Conservation (phyloP, 2,329 filamentous ascomycete species). For the Biscogniauxia mediterranea region DNA sequence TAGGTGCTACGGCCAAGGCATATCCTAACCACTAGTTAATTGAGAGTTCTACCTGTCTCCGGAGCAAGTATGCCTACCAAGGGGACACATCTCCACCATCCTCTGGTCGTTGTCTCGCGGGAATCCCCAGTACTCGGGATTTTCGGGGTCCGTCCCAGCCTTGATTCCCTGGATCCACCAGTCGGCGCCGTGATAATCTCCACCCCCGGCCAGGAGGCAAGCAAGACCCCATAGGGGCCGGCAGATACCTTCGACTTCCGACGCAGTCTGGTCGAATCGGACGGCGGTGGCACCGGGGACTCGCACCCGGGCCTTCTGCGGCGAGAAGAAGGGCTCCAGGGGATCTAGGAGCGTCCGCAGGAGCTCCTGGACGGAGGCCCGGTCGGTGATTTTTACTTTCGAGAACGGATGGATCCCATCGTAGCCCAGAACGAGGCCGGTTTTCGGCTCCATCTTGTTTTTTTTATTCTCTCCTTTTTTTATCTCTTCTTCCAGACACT, state of each 20-base stretch:
- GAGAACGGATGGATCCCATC: constrained; percentile 55
- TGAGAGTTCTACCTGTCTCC: neutral
- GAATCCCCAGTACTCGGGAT: constrained; percentile 72
- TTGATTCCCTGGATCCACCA: constrained; percentile 70
- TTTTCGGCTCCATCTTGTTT: constrained; percentile 28
- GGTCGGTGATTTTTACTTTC: constrained; percentile 47
- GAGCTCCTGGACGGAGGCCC: constrained; percentile 58
- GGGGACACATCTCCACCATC: constrained; percentile 82
- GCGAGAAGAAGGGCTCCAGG: constrained; percentile 69
- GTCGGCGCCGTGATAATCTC: constrained; percentile 60
- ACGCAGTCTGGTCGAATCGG: constrained; percentile 73
- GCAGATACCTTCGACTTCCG: constrained; percentile 74
- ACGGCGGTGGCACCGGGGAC: constrained; percentile 70
- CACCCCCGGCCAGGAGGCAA: constrained; percentile 66
- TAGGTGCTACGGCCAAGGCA: constrained; percentile 65
- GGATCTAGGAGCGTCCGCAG: constrained; percentile 66
- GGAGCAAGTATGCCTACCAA: constrained; percentile 44
- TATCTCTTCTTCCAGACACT: neutral
- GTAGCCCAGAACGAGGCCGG: constrained; percentile 50
- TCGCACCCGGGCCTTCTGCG: constrained; percentile 61
- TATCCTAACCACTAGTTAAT: constrained; percentile 46
- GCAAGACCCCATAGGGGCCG: constrained; percentile 75
- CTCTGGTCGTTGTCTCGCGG: constrained; percentile 75
- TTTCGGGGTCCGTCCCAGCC: constrained; percentile 67
- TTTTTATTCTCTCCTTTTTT: too few species aligned